Percentiles rank a stretch among this genome's conserved stretches.
Evolutionary conservation across 2,329 filamentous ascomycete species (phyloP).

Genomic region (Aureobasidium zeae): DNA sequence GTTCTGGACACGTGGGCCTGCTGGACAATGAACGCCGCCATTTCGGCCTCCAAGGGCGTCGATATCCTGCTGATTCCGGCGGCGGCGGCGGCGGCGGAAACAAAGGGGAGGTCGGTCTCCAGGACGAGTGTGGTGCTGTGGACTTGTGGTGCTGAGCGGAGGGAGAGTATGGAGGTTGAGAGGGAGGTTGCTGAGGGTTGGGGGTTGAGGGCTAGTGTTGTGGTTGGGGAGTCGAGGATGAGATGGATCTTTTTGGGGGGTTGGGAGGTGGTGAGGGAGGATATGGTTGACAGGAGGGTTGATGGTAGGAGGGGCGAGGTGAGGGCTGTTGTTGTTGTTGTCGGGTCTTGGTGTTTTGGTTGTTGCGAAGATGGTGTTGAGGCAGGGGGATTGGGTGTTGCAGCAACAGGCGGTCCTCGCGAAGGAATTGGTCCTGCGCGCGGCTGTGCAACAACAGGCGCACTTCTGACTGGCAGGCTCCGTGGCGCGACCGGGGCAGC

Average conservation of each 20-base stretch:
- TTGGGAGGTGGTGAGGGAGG: conserved; percentile 23
- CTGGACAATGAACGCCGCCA: conserved; percentile 60
- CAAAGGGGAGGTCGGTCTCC: conserved; percentile 64
- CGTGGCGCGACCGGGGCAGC: conserved; percentile 17
- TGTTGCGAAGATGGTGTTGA: not conserved
- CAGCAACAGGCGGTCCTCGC: conserved; percentile 6
- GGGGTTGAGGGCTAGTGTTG: conserved; percentile 32
- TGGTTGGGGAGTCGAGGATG: conserved; percentile 37
- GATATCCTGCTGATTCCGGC: conserved; percentile 19
- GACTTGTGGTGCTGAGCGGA: conserved; percentile 47
- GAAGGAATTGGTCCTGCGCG: conserved; percentile 7
- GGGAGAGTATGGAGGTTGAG: conserved; percentile 24
- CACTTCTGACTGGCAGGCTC: not conserved
- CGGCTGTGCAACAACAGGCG: not conserved
- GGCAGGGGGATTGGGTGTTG: not conserved
- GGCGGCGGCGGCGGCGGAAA: conserved; percentile 36
- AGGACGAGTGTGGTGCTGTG: conserved; percentile 59
- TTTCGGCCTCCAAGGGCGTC: conserved; percentile 60
- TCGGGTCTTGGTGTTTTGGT: conserved; percentile 2
- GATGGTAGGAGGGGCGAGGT: conserved; percentile 8
- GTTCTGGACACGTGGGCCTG: conserved; percentile 66
- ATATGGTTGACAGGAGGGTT: conserved; percentile 23
- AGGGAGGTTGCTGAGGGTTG: conserved; percentile 23
- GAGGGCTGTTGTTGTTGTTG: not conserved
- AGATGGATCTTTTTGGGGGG: conserved; percentile 29